These are phyloP conservation scores for Metschnikowia vanudenii DNA, from an alignment of 805 yeast genomes.

Conservation along the genomic window DNA sequence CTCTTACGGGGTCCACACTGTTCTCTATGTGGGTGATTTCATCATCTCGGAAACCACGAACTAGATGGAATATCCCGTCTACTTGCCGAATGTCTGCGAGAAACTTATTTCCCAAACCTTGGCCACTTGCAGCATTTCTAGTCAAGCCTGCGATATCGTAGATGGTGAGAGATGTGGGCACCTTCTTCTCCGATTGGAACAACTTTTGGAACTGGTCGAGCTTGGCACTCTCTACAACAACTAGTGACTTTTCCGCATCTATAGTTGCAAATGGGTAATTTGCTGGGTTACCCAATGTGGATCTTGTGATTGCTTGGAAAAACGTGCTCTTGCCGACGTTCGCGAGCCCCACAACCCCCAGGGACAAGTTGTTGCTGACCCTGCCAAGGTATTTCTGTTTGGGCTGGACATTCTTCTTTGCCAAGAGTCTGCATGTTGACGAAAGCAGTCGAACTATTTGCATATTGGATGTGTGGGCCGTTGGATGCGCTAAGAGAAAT, in stretches of 20 bases:
- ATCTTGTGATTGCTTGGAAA: conserved; percentile 94
- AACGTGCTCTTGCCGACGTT: conserved; percentile 96
- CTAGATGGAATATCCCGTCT: conserved; percentile 97
- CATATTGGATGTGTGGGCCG: conserved; percentile 2
- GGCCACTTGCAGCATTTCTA: conserved; percentile 94
- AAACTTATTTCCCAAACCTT: conserved; percentile 97
- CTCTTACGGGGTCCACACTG: conserved; percentile 22
- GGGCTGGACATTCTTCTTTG: conserved; percentile 14
- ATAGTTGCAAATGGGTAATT: conserved; percentile 97
- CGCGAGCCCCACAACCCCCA: conserved; percentile 93
- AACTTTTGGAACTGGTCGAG: conserved; percentile 71
- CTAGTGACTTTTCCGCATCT: conserved; percentile 98
- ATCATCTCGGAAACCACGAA: conserved; percentile 62
- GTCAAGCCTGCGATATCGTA: conserved; percentile 98
- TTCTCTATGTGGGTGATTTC: conserved; percentile 22
- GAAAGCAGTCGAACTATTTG: conserved; percentile 12
- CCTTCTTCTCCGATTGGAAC: conserved; percentile 80
- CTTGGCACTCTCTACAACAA: conserved; percentile 87
- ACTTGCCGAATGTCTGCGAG: conserved; percentile 95
- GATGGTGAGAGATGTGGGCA: conserved; percentile 90
- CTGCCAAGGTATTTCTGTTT: conserved; percentile 19
- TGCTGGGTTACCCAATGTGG: conserved; percentile 93
- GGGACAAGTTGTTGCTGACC: conserved; percentile 18
- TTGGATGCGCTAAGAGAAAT: background rate
- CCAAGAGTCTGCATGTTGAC: conserved; percentile 13